Percentiles rank a stretch among this genome's conserved stretches.
Conservation (phyloP, 2,329 filamentous ascomycete genomes). For the Colletotrichum filicis region DNA sequence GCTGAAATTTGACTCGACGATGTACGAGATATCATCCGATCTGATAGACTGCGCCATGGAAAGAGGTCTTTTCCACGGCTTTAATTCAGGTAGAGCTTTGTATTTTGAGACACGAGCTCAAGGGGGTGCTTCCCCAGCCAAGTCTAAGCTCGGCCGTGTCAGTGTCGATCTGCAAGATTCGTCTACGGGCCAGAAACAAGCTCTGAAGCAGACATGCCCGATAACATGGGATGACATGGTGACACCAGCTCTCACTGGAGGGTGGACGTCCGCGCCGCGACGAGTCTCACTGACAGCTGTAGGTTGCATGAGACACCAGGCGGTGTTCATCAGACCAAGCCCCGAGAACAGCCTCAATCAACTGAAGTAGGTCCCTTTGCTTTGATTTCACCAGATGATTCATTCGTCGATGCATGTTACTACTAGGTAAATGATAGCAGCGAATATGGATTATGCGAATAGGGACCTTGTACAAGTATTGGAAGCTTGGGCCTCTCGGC, state of each 20-base stretch:
- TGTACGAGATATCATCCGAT: neutral
- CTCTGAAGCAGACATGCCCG: neutral
- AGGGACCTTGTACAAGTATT: too few species aligned
- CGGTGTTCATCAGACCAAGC: neutral
- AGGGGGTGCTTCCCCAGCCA: too few species aligned
- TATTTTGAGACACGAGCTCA: neutral
- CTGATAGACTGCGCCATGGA: neutral
- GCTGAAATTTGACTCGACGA: neutral
- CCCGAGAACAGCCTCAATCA: neutral
- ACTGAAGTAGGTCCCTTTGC: neutral
- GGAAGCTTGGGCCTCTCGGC: too few species aligned
- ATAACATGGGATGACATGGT: neutral
- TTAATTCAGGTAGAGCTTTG: neutral
- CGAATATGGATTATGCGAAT: too few species aligned
- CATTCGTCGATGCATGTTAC: neutral
- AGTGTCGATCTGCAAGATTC: neutral
- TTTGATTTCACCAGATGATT: neutral
- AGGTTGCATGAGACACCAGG: neutral
- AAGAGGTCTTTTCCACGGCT: neutral
- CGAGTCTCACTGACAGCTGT: neutral
- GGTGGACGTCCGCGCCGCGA: too few species aligned
- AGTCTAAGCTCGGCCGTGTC: neutral
- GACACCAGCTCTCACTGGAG: neutral
- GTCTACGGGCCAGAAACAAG: neutral
- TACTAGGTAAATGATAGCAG: too few species aligned